Evolutionary conservation across 2,329 filamentous ascomycete genomes (phyloP).

Genomic region (Diplodia corticola): DNA sequence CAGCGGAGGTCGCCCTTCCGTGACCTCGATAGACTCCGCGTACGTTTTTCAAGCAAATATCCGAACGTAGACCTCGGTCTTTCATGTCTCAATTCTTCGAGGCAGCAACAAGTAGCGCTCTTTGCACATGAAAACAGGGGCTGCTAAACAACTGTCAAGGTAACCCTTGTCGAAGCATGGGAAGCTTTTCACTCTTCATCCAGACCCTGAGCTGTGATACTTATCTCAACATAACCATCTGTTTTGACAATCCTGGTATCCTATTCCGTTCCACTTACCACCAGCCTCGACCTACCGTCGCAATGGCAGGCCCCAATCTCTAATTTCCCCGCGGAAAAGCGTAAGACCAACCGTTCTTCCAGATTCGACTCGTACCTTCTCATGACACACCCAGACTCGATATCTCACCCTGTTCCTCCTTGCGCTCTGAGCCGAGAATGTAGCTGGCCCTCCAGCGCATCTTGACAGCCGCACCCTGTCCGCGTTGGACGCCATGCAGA

Average conservation of each 20-base stretch:
- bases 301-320: not conserved
- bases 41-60: too few relatives aligned
- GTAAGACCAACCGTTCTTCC: not conserved
- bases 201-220: not conserved
- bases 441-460: constrained; percentile 89
- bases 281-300: not conserved
- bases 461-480: constrained; percentile 78
- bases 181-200: not conserved
- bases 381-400: constrained; percentile 66
- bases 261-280: not conserved
- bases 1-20: too few relatives aligned
- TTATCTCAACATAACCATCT: not conserved
- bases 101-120: not conserved
- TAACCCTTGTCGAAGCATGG: not conserved
- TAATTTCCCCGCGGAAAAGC: not conserved
- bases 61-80: too few relatives aligned
- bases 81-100: not conserved
- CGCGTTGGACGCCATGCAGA: constrained; percentile 70
- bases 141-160: not conserved
- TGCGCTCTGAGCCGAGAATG: constrained; percentile 61
- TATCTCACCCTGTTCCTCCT: constrained; percentile 83
- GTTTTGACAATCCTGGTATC: constrained; percentile 4
- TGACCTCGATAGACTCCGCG: too few relatives aligned
- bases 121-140: not conserved
- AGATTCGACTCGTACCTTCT: not conserved